Evolutionary conservation across 495 filamentous ascomycete genomes (phyloP), one percentile per base, ranked within the genome.

Genomic region (Tirmania nivea): DNA sequence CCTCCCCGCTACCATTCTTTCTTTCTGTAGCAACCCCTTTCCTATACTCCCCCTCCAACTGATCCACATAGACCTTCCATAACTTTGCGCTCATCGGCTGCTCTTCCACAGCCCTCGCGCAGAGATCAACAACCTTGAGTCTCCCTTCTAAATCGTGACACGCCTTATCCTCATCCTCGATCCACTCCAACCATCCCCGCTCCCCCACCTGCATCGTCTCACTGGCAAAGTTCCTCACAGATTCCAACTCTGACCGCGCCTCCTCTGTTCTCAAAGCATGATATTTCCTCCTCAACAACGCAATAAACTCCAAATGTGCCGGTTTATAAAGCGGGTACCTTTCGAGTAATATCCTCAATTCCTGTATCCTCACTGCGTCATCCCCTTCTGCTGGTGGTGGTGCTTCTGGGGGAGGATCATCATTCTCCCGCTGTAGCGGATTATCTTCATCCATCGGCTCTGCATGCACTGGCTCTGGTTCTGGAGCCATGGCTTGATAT

Each of bases 61-160:
- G 95, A 59, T 93, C 80, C 56, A 83, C 88, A 67, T 94, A 95
- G 17, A 81, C 74, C 54, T 78, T 71, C 89, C 92, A 97, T 14
- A 97, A 72, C 63, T 80, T 84, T 35, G 81, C 75, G 60, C 89
- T 94, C 53, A 75, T 79, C 47, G 81, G 78, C 63, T 96, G 89
- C 57, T 89, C 86, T 54, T 75, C 69, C 34, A 90, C 78, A 19
- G 86, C 88, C 56, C 77, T 80, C 48, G 79, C 74, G 65, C 80
- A 94, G 19, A 86, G 70, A 65, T 94, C 86, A 66, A 94, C 76
- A n/a, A 94, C 78, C 52, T 73, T 73, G 55, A 84, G 73, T 53
- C 81, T 69, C 52, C 64, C 65, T 50, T 78, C 77, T 52, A 77
- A 63, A 52, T 75, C 67, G 60, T 63, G 54, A 42, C 51, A 34